These are phyloP conservation scores for Schizosaccharomyces osmophilus DNA, from an alignment of 805 yeast genomes.

Conservation along the genomic window DNA sequence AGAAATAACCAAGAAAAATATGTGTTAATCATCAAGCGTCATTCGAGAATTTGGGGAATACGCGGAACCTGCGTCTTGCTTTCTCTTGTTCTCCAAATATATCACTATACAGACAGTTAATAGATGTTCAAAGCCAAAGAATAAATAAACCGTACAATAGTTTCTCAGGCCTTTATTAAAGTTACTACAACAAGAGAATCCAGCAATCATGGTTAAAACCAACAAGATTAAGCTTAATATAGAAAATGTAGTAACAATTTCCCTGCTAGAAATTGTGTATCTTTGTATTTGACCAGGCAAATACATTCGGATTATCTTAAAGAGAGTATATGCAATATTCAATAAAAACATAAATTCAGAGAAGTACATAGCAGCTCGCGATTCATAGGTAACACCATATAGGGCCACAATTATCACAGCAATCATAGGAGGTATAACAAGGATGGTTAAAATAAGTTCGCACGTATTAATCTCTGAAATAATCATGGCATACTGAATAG, in stretches of 20 bases:
- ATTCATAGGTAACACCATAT: slow-evolving; percentile 18
- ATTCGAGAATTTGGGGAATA: background rate
- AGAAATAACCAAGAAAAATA: slow-evolving; percentile 6
- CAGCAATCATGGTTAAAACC: slow-evolving; percentile 15
- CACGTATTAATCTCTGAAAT: slow-evolving; percentile 18
- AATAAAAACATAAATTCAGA: slow-evolving; percentile 16
- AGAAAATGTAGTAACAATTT: slow-evolving; percentile 22
- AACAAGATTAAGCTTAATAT: slow-evolving; percentile 20
- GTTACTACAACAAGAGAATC: slow-evolving; percentile 11
- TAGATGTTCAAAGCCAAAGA: background rate
- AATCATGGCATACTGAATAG: slow-evolving; percentile 25
- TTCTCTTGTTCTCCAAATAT: background rate
- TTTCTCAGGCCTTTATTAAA: slow-evolving; percentile 12
- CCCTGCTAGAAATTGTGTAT: slow-evolving; percentile 21
- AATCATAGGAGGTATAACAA: slow-evolving; percentile 22
- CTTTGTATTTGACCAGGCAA: slow-evolving; percentile 18
- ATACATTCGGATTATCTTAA: slow-evolving; percentile 17
- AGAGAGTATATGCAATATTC: slow-evolving; percentile 23
- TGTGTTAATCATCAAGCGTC: background rate
- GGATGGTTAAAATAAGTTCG: slow-evolving; percentile 24
- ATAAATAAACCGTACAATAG: background rate
- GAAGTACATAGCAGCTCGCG: slow-evolving; percentile 11
- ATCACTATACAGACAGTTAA: background rate
- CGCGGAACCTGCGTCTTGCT: background rate
- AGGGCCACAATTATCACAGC: slow-evolving; percentile 18